These are phyloP conservation scores for Linnemannia exigua DNA, from an alignment of 192 early-diverging fungal species.

Conservation along the genomic window DNA sequence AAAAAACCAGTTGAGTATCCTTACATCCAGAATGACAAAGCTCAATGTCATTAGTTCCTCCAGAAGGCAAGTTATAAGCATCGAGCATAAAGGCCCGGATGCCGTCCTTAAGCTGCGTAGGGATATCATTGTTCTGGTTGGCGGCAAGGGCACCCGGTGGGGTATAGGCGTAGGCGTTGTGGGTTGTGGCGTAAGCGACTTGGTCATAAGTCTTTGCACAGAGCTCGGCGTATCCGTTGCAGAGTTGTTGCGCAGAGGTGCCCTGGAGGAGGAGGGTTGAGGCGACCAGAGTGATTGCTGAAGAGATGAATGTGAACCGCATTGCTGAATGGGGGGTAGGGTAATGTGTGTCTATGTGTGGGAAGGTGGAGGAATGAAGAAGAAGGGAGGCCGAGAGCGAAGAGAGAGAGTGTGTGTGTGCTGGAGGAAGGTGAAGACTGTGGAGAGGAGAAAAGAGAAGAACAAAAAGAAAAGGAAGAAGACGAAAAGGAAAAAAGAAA, in stretches of 20 bases:
- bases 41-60: constrained; percentile 53
- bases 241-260: constrained; percentile 45
- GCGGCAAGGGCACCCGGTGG: constrained; percentile 69
- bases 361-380: neutral
- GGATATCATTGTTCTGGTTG: constrained; percentile 76
- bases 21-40: constrained; percentile 79
- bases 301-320: constrained; percentile 36
- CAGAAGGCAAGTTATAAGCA: constrained; percentile 48
- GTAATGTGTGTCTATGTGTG: neutral
- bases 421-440: neutral
- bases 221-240: constrained; percentile 78
- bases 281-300: constrained; percentile 22
- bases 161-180: constrained; percentile 77
- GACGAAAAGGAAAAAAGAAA: neutral
- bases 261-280: constrained; percentile 4
- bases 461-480: neutral
- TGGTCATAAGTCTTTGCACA: constrained; percentile 74
- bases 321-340: constrained; percentile 1
- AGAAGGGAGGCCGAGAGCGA: neutral
- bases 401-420: neutral
- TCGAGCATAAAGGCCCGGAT: constrained; percentile 83
- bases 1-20: neutral
- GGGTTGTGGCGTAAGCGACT: constrained; percentile 78
- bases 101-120: constrained; percentile 78
- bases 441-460: neutral